phyloP scores from a whole-genome alignment of 83 land plant genomes.

The Picea abies region DNA sequence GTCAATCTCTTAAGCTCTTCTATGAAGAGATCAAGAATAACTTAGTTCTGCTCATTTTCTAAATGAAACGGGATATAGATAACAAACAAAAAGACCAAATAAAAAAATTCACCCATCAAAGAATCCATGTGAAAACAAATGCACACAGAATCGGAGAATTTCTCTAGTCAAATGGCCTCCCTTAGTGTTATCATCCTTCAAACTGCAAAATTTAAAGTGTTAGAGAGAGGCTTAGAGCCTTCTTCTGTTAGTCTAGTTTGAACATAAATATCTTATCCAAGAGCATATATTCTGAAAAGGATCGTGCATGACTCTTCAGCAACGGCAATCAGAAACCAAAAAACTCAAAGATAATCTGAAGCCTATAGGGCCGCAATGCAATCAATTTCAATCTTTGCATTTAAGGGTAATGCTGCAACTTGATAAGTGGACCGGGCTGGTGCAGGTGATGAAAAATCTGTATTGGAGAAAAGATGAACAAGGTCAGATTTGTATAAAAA shows the following conservation, averaged over 20 bases:
- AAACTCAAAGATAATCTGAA: not conserved
- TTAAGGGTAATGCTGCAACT: slow-evolving; percentile 89
- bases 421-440: slow-evolving; percentile 93
- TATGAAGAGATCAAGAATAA: too few species aligned
- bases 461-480: not conserved
- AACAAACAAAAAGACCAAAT: too few species aligned
- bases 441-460: slow-evolving; percentile 82
- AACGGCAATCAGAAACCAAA: not conserved
- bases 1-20: too few species aligned
- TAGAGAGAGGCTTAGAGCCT: too few species aligned
- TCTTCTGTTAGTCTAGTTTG: not conserved
- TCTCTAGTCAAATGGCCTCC: not conserved
- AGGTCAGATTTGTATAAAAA: not conserved
- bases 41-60: too few species aligned
- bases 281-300: not conserved
- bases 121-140: not conserved
- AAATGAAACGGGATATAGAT: too few species aligned
- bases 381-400: slow-evolving; percentile 90
- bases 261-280: not conserved
- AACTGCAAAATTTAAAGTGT: not conserved
- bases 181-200: too few species aligned
- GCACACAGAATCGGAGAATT: not conserved
- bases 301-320: not conserved
- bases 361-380: slow-evolving; percentile 86
- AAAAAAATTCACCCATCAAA: not conserved